Base-by-base conservation (phyloP, 192 early-diverging fungal genomes). In the Umbelopsis ramanniana region DNA sequence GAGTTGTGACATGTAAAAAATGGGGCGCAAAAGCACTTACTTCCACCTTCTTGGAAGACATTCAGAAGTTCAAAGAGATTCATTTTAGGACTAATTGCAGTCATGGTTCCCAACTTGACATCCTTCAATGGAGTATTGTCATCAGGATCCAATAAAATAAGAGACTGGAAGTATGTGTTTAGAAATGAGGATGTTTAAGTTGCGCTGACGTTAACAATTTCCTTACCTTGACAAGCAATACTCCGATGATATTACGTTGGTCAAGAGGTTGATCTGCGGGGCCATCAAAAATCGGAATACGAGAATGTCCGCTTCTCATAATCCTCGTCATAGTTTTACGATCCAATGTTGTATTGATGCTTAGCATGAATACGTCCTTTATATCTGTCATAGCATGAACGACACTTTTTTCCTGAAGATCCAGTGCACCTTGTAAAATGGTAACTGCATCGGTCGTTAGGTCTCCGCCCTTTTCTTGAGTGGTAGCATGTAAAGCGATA, bases 31-130 rank as follows among this genome's bases (percentile, higher is more conserved):
- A 33, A 50, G 35, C 26, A 69, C 54, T 66, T 77, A 60, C 89
- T 89, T 66, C 88, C 85, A 24, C 91, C 91, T 66, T 90, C 89
- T 72, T 92, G 91, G 76, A 92, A 92, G 37, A 85, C 83, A 70
- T 92, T 92, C 52, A 92, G 81, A 45, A 92, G 88, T 21, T 92
- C 91, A 52, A 89, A 79, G 29, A 76, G 69, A 15, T 69, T 71
- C 38, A 76, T 77, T 33, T 80, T 70, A 24, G 75, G 75, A 22
- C 54, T 35, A 4, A 76, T 78, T 12, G 68, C 55, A 17, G 81
- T 75, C 35, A 83, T 70, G 14, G 38, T 67, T 35, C 33, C 60
- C 46, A 66, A 66, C 37, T 43, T 50, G 29, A 66, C 46, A 24
- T 50, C 71, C 35, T 38, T 74, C 67, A 38, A n/a, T 38, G 52